Percentiles rank a stretch among this genome's conserved stretches.
phyloP scores from a whole-genome alignment of 164 flowering plant species.

The Nymphaea thermarum region DNA sequence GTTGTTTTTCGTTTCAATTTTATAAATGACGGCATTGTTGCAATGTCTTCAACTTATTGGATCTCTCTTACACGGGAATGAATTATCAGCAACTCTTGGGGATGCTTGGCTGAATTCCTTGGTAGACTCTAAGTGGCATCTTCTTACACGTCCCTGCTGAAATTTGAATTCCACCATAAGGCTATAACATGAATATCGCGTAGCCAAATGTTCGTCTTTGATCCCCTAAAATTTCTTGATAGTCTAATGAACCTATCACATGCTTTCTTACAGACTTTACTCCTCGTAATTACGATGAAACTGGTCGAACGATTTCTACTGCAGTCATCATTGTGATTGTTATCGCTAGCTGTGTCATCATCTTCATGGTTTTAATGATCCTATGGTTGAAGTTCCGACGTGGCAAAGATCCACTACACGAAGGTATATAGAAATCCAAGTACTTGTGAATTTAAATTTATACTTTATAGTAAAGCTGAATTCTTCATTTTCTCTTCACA shows the following conservation, averaged over 20 bases:
- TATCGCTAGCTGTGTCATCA: slow-evolving; percentile 21
- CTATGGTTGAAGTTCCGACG: slow-evolving; percentile 39
- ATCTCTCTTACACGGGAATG: too few species aligned
- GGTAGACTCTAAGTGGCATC: too few species aligned
- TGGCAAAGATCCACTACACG: slow-evolving; percentile 35
- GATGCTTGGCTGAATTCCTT: too few species aligned
- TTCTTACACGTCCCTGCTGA: too few species aligned
- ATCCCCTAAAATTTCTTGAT: background rate
- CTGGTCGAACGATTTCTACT: slow-evolving; percentile 25
- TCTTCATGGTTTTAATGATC: slow-evolving; percentile 21
- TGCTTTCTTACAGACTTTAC: slow-evolving; percentile 38
- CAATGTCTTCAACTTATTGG: too few species aligned
- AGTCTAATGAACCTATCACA: background rate
- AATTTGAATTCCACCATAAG: too few species aligned
- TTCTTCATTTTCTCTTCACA: slow-evolving; percentile 11
- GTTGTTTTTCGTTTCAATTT: slow-evolving; percentile 9
- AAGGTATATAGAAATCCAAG: slow-evolving; percentile 25
- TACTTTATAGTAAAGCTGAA: too few species aligned
- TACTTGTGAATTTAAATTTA: background rate
- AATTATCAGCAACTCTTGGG: too few species aligned
- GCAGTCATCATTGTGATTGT: slow-evolving; percentile 69
- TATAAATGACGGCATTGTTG: background rate
- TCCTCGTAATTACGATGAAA: slow-evolving; percentile 19
- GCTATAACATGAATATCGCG: too few species aligned
- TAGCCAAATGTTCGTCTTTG: background rate